Evolutionary conservation across 1,284 basidiomycete species (phyloP), one percentile per base, ranked within the genome.

Genomic region (Boletellus sp.): DNA sequence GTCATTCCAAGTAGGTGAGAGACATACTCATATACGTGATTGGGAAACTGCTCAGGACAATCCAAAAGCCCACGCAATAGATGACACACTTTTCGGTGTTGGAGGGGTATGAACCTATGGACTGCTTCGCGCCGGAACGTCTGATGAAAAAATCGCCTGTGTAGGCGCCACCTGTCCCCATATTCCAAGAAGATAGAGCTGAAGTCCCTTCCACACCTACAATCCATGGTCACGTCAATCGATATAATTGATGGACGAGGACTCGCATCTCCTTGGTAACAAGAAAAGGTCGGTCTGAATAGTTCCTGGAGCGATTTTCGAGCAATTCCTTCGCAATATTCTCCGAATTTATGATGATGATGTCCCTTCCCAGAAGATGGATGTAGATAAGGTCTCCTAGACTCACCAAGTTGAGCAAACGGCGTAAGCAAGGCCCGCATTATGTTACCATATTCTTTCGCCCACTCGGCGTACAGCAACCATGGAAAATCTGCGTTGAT

Each of bases 181-280:
- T 79, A 77, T 21, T 63, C 61, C 51, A 73, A 56, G 13, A 76
- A 61, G 0, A 58, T 59, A 1, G 65, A 49, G 38, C 62, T 70
- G 54, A 72, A 75, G 13, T 63, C 67, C 59, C 71, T 68, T 22
- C 72, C 75, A 54, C 71, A 69, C n/a, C 77, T 80, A 33, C 13
- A 19, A 50, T 28, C 4, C 5, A 44, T n/a, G 12, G 13, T 73
- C 47, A 45, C 65, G 64, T 41, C 15, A 56, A 36, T 37, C 16
- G 5, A 38, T 12, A 40, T 15, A 7, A 19, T n/a, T 8, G 12
- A 42, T 5, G 19, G 28, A 35, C 24, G 10, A 1, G 8, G 19
- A 48, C 47, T 39, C 50, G 37, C 61, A 64, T 10, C 22, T 44
- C 42, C 45, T 40, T 62, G 21, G 61, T 64, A 5, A 47, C 22